Conservation (phyloP, 2,329 filamentous ascomycete species). For the Acarospora socialis region DNA sequence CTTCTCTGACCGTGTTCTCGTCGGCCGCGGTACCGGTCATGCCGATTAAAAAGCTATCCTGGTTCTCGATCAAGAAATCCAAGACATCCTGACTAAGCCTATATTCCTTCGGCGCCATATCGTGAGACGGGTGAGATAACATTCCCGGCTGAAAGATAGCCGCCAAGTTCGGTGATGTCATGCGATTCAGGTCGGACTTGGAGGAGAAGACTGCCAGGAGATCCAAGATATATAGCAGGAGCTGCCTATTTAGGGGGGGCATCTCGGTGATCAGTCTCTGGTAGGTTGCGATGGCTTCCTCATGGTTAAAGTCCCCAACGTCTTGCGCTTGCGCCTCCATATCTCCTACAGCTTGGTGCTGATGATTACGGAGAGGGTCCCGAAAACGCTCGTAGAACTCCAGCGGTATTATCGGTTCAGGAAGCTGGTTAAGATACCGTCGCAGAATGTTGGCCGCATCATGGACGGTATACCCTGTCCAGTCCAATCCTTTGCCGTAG, state of each 20-base stretch:
- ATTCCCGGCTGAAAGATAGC: slow-evolving; percentile 97
- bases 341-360: slow-evolving; percentile 56
- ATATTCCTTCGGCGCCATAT: slow-evolving; percentile 92
- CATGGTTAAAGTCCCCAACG: slow-evolving; percentile 58
- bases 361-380: slow-evolving; percentile 57
- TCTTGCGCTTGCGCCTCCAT: slow-evolving; percentile 48
- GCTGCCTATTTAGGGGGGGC: slow-evolving; percentile 80
- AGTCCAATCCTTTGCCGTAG: slow-evolving; percentile 92
- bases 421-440: slow-evolving; percentile 88
- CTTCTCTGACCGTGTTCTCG: slow-evolving; percentile 53
- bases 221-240: slow-evolving; percentile 90
- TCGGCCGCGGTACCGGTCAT: slow-evolving; percentile 99
- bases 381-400: slow-evolving; percentile 88
- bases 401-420: slow-evolving; percentile 89
- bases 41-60: slow-evolving; percentile 94
- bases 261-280: slow-evolving; percentile 85
- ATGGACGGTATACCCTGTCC: slow-evolving; percentile 95
- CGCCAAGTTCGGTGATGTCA: slow-evolving; percentile 87
- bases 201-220: slow-evolving; percentile 91
- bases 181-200: slow-evolving; percentile 91
- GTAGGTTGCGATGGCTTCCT: slow-evolving; percentile 65
- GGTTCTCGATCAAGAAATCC: slow-evolving; percentile 95
- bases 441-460: slow-evolving; percentile 94
- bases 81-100: slow-evolving; percentile 90
- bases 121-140: slow-evolving; percentile 82